Conservation (phyloP, 495 filamentous ascomycete genomes). For the Sordaria brevicollis region DNA sequence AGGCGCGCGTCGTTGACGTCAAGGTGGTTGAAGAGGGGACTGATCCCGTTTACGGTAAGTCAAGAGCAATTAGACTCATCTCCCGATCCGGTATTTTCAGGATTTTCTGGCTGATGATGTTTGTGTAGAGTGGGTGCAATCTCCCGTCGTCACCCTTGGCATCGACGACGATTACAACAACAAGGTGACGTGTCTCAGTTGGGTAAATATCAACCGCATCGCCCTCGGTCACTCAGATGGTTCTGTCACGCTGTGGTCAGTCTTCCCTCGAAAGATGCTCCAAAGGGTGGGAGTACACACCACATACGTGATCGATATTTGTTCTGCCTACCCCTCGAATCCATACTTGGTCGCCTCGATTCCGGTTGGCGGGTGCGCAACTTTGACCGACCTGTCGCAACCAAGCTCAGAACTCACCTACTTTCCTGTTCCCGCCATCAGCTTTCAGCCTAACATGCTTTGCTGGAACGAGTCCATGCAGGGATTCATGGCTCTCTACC, state of each 20-base stretch:
- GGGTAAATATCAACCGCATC: constrained; percentile 38
- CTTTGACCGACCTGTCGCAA: constrained; percentile 33
- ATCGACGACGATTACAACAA: constrained; percentile 30
- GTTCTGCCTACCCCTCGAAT: constrained; percentile 35
- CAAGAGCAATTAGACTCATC: neutral
- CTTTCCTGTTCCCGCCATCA: constrained; percentile 32
- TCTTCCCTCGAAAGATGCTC: constrained; percentile 28
- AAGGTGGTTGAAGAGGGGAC: constrained; percentile 12
- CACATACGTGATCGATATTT: constrained; percentile 36
- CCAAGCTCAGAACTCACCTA: constrained; percentile 37
- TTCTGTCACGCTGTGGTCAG: constrained; percentile 37
- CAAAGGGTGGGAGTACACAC: constrained; percentile 31
- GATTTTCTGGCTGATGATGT: neutral
- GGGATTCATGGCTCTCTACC: constrained; percentile 35
- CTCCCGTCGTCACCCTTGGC: constrained; percentile 29
- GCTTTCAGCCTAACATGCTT: constrained; percentile 36
- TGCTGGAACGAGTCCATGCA: constrained; percentile 35
- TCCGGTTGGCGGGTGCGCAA: constrained; percentile 35
- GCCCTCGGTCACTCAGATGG: constrained; percentile 37
- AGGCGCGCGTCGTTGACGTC: constrained; percentile 29
- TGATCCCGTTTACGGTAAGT: constrained; percentile 24
- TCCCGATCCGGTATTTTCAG: neutral
- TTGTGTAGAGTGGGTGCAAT: constrained; percentile 25
- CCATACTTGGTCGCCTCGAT: constrained; percentile 34
- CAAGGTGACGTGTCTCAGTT: constrained; percentile 35